phyloP scores from a whole-genome alignment of 805 yeast genomes.

The Candida sonorensis region DNA sequence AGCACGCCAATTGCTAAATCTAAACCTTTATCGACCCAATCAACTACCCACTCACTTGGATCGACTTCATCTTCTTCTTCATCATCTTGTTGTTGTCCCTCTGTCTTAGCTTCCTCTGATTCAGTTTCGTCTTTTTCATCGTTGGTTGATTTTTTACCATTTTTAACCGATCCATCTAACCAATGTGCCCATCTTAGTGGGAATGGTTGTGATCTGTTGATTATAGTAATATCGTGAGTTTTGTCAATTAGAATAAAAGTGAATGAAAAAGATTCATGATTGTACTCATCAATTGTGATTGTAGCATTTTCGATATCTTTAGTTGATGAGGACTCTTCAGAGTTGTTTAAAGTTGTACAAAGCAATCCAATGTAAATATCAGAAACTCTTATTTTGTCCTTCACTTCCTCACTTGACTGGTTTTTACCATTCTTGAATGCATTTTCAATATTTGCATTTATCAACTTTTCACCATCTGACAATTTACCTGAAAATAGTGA shows the following conservation, averaged over 20 bases:
- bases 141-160: constrained; percentile 10
- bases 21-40: constrained; percentile 76
- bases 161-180: constrained; percentile 46
- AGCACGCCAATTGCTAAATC: constrained; percentile 74
- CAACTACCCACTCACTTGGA: constrained; percentile 76
- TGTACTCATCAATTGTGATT: constrained; percentile 37
- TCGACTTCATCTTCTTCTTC: constrained; percentile 37
- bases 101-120: too few relatives aligned
- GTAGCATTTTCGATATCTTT: constrained; percentile 22
- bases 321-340: constrained; percentile 2
- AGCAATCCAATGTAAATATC: constrained; percentile 27
- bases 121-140: constrained; percentile 12
- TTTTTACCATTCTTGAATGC: constrained; percentile 32
- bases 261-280: constrained; percentile 61
- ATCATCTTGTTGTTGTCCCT: constrained; percentile 7
- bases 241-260: constrained; percentile 71
- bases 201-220: constrained; percentile 81
- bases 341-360: constrained; percentile 22
- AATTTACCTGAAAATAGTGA: constrained; percentile 70
- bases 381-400: constrained; percentile 14
- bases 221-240: constrained; percentile 66
- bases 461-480: constrained; percentile 81
- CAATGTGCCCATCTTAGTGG: constrained; percentile 91
- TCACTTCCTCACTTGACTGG: constrained; percentile 1
- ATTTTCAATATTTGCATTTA: constrained; percentile 79